Base-by-base conservation (phyloP, 345 rosid genomes). In the Leavenworthia alabamica region DNA sequence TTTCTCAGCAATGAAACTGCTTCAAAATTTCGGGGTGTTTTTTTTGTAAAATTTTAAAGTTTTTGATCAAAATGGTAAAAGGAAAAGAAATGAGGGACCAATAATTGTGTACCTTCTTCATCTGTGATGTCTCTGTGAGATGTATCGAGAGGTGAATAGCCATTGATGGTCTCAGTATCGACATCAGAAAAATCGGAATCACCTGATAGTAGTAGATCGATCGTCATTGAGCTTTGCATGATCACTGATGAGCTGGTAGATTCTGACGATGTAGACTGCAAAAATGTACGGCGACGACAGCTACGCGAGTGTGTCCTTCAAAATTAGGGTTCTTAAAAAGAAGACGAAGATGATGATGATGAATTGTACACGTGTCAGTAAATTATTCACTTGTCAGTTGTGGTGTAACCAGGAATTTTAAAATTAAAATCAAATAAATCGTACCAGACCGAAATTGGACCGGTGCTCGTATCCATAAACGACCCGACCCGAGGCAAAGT, bases 101-200 rank as follows among this genome's bases (percentile, higher is more conserved):
- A 2, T 39, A 27, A 26, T 47, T 9, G 27, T 12, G 27, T 51
- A 90, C 95, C 93, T 60, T n/a, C n/a, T n/a, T 79, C 78, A 17
- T 70, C 55, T 9, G 80, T 63, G 29, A 73, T 5, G 56, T 73
- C 74, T 56, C 46, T 74, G 17, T 15, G 20, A 52, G 76, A 64
- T 28, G 49, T 60, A 51, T 71, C 47, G 31, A 39, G 42, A 17
- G 58, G 63, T 8, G 72, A 68, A 47, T 35, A 43, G 19, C 49
- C 76, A 29, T 74, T 58, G 56, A 58, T 29, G 59, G 46, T 62
- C 32, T 74, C 82, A 40, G 51, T 56, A 24, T 81, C 89, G 3
- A 65, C 74, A 27, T 82, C 84, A 1, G 83, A 74, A 23, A 82
- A 77, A 26, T 75, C 74, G 16, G 87, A 82, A 31, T 71, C 92